These are phyloP conservation scores for Coniferiporia weirii DNA, from an alignment of 1,284 basidiomycete genomes.

Conservation along the genomic window DNA sequence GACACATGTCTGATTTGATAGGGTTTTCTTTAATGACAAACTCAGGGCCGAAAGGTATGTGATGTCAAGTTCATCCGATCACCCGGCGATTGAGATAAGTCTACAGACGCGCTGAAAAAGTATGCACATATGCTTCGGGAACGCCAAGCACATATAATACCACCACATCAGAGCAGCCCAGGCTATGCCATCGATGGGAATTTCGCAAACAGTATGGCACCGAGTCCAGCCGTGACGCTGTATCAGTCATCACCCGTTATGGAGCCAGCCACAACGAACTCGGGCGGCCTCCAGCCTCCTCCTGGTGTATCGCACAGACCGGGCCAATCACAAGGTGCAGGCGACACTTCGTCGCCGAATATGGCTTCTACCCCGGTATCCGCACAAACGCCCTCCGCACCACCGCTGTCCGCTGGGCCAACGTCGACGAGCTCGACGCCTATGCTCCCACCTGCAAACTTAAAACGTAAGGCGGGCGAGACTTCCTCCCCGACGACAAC, in stretches of 20 bases:
- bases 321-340: slow-evolving; percentile 2
- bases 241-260: slow-evolving; percentile 28
- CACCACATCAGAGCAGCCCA: slow-evolving; percentile 1
- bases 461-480: slow-evolving; percentile 60
- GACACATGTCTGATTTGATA: slow-evolving; percentile 70
- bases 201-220: slow-evolving; percentile 21
- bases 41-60: slow-evolving; percentile 62
- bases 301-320: background rate
- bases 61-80: background rate
- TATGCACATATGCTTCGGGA: slow-evolving; percentile 45
- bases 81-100: background rate
- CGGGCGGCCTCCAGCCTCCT: background rate
- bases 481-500: slow-evolving; percentile 47
- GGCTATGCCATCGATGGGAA: slow-evolving; percentile 8
- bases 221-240: slow-evolving; percentile 35
- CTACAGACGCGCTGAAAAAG: slow-evolving; percentile 36
- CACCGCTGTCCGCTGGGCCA: slow-evolving; percentile 28
- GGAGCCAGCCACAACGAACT: slow-evolving; percentile 19
- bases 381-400: slow-evolving; percentile 31
- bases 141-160: slow-evolving; percentile 23
- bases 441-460: slow-evolving; percentile 43
- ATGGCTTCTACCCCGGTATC: slow-evolving; percentile 36
- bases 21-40: slow-evolving; percentile 47
- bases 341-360: slow-evolving; percentile 45
- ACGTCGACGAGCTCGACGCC: slow-evolving; percentile 38